Evolutionary conservation across 2,329 filamentous ascomycete species (phyloP), one percentile per base, ranked within the genome.

Genomic region (Aspergillus pseudoglaucus): DNA sequence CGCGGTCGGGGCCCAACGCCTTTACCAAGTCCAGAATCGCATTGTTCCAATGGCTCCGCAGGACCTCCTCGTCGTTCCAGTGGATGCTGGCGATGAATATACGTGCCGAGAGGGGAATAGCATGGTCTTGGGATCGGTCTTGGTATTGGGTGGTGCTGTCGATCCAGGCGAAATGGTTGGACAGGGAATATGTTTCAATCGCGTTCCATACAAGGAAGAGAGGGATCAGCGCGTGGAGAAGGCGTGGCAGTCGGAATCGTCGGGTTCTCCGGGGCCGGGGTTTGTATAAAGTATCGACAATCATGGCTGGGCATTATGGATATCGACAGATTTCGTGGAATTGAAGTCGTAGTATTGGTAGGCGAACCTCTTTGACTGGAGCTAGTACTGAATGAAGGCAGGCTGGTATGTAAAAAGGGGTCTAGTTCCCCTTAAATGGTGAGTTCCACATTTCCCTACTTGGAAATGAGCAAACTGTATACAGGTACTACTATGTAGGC

Each of bases 11-110:
- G 0, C 84, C 84, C 3, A 87, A 67, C 5, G 72, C 68, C 41
- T 75, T 68, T 4, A 78, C 74, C 17, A 88, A 68, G 2, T 76
- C 69, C 6, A 84, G 49, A 2, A 88, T 69, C 0, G 81, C 81
- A 5, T 74, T 65, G 52, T 76, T 82, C 84, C 85, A 88, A 56
- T 83, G 76, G 4, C 71, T 70, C 6, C 78, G 74, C 2, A 88
- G 72, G 20, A 87, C 70, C 1, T 63, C 61, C 50, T 78, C 84
- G 53, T 80, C 80, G 58, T 85, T 87, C 75, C 83, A 87, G 59
- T 86, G 83, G 60, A 84, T 80, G 51, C 79, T 80, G 4, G 83
- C 80, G 51, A 89, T 85, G 67, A 81, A 88, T 52, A 88, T 76
- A 3, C 63, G 59, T 45, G 65, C 58, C 9, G 22, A 48, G 25